A percentile compares a stretch with the other conserved stretches of the same genome.
Evolutionary conservation across 2,329 filamentous ascomycete genomes (phyloP).

Genomic region (Penicillium griseofulvum): DNA sequence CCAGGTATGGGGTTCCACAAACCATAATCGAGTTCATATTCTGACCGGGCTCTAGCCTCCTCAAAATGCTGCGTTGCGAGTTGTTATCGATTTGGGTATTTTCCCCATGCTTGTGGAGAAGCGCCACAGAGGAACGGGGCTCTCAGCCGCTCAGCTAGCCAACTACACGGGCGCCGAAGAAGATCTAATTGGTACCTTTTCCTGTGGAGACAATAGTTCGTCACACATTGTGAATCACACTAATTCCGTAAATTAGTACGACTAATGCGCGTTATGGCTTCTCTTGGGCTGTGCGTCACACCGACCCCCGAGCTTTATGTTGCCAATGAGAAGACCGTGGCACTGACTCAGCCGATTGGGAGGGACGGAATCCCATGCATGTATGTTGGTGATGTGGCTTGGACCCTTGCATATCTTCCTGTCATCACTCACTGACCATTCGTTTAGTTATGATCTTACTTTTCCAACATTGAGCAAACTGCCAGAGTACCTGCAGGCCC

Average conservation of each 20-base stretch:
- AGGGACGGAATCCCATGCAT: constrained; percentile 32
- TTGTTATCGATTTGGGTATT: constrained; percentile 32
- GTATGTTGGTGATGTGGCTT: constrained; percentile 15
- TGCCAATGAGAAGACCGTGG: constrained; percentile 28
- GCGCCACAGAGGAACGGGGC: constrained; percentile 11
- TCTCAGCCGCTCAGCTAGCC: constrained; percentile 31
- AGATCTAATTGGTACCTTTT: constrained; percentile 29
- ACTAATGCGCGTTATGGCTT: constrained; percentile 32
- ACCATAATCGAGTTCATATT: neutral
- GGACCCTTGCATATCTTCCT: neutral
- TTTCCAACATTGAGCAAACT: constrained; percentile 32
- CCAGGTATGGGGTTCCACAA: constrained; percentile 24
- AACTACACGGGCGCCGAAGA: constrained; percentile 28
- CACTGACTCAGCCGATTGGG: constrained; percentile 29
- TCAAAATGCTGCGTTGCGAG: constrained; percentile 33
- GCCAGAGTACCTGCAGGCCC: constrained; percentile 30
- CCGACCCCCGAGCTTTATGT: constrained; percentile 21
- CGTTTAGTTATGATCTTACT: constrained; percentile 26
- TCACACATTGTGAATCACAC: neutral
- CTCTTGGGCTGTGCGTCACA: constrained; percentile 27
- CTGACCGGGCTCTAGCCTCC: constrained; percentile 26
- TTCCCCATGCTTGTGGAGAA: constrained; percentile 27
- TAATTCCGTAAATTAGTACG: constrained; percentile 21
- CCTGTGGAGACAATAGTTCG: neutral
- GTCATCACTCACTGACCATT: neutral